Evolutionary conservation across 2,329 filamentous ascomycete genomes (phyloP).

Genomic region (Didymellaceae sp.): DNA sequence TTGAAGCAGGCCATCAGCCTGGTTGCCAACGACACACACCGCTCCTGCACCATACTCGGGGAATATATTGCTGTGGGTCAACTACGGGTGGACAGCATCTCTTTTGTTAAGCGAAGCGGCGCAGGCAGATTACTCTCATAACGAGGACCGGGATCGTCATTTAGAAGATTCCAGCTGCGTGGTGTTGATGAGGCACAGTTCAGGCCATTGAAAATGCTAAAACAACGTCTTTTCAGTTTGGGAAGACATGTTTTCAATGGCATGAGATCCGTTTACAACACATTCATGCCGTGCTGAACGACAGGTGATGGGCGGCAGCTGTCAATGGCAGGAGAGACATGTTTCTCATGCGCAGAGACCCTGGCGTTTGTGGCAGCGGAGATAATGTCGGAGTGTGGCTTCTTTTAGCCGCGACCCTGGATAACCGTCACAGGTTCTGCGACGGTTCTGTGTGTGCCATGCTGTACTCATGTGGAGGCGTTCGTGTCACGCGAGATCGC

Average conservation of each 20-base stretch:
- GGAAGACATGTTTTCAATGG: background rate
- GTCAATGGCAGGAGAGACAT: slow-evolving; percentile 9
- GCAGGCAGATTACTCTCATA: slow-evolving; percentile 15
- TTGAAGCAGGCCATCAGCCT: background rate
- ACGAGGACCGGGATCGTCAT: slow-evolving; percentile 9
- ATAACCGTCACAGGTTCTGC: background rate
- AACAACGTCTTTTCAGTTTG: slow-evolving; percentile 3
- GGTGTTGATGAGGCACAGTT: slow-evolving; percentile 15
- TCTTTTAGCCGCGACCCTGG: background rate
- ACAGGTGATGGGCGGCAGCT: slow-evolving; percentile 10
- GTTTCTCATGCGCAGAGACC: slow-evolving; percentile 10
- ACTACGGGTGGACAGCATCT: slow-evolving; percentile 6
- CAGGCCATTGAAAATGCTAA: slow-evolving; percentile 2
- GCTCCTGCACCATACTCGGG: slow-evolving; percentile 8
- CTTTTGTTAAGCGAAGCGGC: slow-evolving; percentile 13
- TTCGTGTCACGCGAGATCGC: background rate
- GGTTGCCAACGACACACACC: slow-evolving; percentile 11
- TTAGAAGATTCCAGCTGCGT: slow-evolving; percentile 2
- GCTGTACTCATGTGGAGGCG: background rate
- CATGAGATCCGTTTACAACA: slow-evolving; percentile 11
- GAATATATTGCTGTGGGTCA: slow-evolving; percentile 11
- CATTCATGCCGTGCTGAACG: slow-evolving; percentile 12
- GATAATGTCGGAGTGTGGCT: slow-evolving; percentile 1
- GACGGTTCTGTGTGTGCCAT: background rate
- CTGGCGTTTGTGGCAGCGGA: background rate